Evolutionary conservation across 768 basidiomycete species (phyloP).

Genomic region (Pulveroboletus frians): DNA sequence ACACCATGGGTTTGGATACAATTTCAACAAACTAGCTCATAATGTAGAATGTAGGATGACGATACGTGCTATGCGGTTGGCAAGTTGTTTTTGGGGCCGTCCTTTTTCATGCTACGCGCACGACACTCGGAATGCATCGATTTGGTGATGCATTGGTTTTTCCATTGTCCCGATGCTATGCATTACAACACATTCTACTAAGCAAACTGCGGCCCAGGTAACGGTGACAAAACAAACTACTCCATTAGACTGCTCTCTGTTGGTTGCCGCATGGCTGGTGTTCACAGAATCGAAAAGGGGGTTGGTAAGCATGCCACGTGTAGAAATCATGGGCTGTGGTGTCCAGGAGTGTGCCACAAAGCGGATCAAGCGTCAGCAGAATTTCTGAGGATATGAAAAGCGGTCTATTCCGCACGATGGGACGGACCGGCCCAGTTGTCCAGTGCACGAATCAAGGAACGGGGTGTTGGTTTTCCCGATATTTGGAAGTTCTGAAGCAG

Average conservation of each 20-base stretch:
- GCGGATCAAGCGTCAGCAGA: conserved; percentile 20
- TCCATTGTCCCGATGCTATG: neutral
- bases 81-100: neutral
- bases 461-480: neutral
- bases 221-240: conserved; percentile 4
- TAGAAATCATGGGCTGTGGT: conserved; percentile 22
- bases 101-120: neutral
- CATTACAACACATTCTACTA: neutral
- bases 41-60: too few species aligned
- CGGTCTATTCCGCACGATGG: neutral
- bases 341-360: conserved; percentile 30
- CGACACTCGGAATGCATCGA: neutral
- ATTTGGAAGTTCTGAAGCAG: conserved; percentile 6
- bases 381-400: conserved; percentile 16
- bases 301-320: neutral
- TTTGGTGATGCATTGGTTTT: neutral
- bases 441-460: neutral
- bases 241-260: neutral
- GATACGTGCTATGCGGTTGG: too few species aligned
- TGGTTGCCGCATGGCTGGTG: conserved; percentile 4
- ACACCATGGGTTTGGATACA: too few species aligned
- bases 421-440: neutral
- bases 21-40: neutral
- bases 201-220: neutral
- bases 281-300: neutral